Evolutionary conservation across 306 rosid genomes (phyloP), one percentile per base, ranked within the genome.

Genomic region (Macrotyloma uniflorum): DNA sequence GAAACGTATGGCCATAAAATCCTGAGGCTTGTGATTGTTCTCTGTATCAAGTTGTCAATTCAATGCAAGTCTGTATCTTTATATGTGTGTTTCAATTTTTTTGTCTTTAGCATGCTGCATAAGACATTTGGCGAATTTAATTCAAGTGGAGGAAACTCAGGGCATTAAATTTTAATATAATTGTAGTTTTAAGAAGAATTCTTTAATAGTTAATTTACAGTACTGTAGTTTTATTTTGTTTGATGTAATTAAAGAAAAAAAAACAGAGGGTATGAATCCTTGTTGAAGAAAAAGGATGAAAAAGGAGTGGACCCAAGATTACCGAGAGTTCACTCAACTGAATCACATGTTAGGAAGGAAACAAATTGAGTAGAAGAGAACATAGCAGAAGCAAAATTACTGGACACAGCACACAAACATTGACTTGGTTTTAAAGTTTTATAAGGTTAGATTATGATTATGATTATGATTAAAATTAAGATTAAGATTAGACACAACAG

Each of bases 321-420:
- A 30, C 90, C 33, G 79, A 74, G 23, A 77, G 61, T 79, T 82
- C 86, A 88, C 95, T 83, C 89, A 73, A 90, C 91, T 80, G 83
- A 76, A 81, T 80, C 90, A 80, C 85, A 80, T 87, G 86, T 64
- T 28, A 20, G n/a, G 40, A 51, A 66, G 62, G 23, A 32, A 50
- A 35, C n/a, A 28, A 61, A 67, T 20, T 19, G 26, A 51, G 18
- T 14, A 14, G 57, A 47, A 5, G 22, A 16, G 20, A 50, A 13
- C 6, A 47, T 0, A 16, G 18, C 22, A 50, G 54, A 16, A 49
- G 64, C 26, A 53, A 72, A 68, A 73, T 68, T 65, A 79, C 67
- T 38, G 30, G 26, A 63, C 78, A 76, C 46, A 70, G 46, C 63
- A 66, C 14, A 18, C 35, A 58, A 78, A 64, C 40, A 53, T 67